phyloP scores from a whole-genome alignment of 192 early-diverging fungal species.

The Coemansia sp. region DNA sequence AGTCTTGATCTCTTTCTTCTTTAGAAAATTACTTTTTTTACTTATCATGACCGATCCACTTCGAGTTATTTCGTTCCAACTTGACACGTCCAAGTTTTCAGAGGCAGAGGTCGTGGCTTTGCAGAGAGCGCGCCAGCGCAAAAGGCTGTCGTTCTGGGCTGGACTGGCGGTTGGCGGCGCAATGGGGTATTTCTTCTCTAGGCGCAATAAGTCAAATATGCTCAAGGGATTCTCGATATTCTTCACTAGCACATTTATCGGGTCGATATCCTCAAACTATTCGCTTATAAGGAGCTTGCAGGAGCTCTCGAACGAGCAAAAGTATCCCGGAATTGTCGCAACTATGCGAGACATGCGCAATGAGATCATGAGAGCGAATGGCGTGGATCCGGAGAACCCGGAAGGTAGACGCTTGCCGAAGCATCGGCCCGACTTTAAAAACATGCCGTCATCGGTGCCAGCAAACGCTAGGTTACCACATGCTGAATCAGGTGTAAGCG shows the following conservation, averaged over 20 bases:
- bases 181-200: constrained; percentile 23
- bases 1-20: neutral
- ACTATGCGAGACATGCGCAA: constrained; percentile 25
- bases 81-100: constrained; percentile 24
- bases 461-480: neutral
- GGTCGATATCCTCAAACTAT: constrained; percentile 1
- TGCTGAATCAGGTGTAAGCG: no score
- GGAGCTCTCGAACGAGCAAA: constrained; percentile 21
- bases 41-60: constrained; percentile 25
- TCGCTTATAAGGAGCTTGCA: constrained; percentile 9
- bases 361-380: constrained; percentile 30
- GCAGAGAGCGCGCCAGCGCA: constrained; percentile 3
- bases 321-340: constrained; percentile 39
- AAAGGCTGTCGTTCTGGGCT: neutral
- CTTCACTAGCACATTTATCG: constrained; percentile 15
- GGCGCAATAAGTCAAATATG: constrained; percentile 11
- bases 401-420: constrained; percentile 11
- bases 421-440: constrained; percentile 13
- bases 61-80: constrained; percentile 11
- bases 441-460: constrained; percentile 22
- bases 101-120: constrained; percentile 24
- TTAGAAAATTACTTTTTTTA: neutral
- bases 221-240: constrained; percentile 17
- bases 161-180: constrained; percentile 18
- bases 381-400: constrained; percentile 30